Evolutionary conservation across 202 grass and related monocot genomes (phyloP), one percentile per base, ranked within the genome.

Genomic region (Panicum virgatum): DNA sequence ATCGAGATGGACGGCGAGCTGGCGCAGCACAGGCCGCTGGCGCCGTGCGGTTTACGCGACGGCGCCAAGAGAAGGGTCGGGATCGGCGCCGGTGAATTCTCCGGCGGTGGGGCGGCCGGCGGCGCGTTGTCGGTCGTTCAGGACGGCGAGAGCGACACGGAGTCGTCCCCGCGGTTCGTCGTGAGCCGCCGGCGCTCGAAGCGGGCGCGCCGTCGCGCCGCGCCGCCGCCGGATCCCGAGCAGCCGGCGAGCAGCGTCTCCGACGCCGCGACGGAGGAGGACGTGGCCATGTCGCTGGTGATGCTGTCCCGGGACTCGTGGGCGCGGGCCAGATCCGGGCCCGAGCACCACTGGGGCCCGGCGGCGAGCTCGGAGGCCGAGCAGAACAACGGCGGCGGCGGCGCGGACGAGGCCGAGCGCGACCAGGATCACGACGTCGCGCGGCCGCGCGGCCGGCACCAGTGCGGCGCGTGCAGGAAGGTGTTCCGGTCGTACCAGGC

Each of bases 271-370:
- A 39, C 80, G 15, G 96, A 91, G 86, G 84, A 93, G 73, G 92
- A 95, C 66, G 88, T 95, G 40, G 96, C 92, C 58, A 83, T 91
- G 84, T 94, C 90, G 6, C 85, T 94, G 20, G 81, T 98, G 76
- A 88, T 98, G 86, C 90, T 96, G n/a, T 98, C 96, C 22, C 92
- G 88, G 37, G 96, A 93, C 73, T 89, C 82, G 64, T 98, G 96
- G 95, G 44, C 78, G 37, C 77, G 85, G 29, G 61, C 82, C 88
- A 80, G 80, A 86, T 75, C 93, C 72, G 68, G 77, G 30, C 32
- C 26, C 12, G 84, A 88, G 77, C 45, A 20, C 22, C 61, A 19
- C 65, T 36, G 74, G n/a, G 38, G 5, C 72, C 42, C 22, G 29
- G 61, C n/a, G n/a, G n/a, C 80, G 86, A 75, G 59, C 71, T 85